Conservation (phyloP, 2,329 filamentous ascomycete genomes). For the Neofusicoccum sp. region DNA sequence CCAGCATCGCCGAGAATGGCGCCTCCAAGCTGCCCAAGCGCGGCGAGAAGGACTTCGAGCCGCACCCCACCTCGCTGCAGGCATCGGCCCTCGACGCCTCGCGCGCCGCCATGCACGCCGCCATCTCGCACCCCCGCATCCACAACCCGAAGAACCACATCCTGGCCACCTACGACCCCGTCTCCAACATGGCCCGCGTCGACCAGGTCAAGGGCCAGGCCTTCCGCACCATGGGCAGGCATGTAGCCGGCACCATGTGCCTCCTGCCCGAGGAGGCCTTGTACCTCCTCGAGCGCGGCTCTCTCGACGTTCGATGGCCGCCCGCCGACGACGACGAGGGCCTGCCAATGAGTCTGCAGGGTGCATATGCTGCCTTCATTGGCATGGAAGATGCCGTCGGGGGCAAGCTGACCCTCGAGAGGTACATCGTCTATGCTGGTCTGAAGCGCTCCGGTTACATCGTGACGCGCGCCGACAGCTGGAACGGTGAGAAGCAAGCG, state of each 20-base stretch:
- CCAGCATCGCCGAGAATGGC: conserved; percentile 27
- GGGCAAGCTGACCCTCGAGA: conserved; percentile 63
- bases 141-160: conserved; percentile 67
- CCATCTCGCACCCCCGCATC: conserved; percentile 72
- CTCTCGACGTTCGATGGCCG: conserved; percentile 84
- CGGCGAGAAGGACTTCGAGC: conserved; percentile 96
- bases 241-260: conserved; percentile 61
- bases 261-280: conserved; percentile 88
- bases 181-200: conserved; percentile 59
- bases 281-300: conserved; percentile 84
- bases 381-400: conserved; percentile 60
- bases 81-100: conserved; percentile 75
- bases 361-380: conserved; percentile 81
- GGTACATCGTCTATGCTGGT: conserved; percentile 84
- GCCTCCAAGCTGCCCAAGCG: conserved; percentile 72
- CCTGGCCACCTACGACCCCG: conserved; percentile 72
- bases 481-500: conserved; percentile 30
- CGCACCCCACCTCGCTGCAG: conserved; percentile 82
- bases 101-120: conserved; percentile 83
- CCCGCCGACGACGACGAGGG: conserved; percentile 45
- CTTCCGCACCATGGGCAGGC: conserved; percentile 72
- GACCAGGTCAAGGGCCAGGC: conserved; percentile 70
- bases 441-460: conserved; percentile 81
- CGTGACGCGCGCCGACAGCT: conserved; percentile 66
- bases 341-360: conserved; percentile 86